Evolutionary conservation across 495 filamentous ascomycete species (phyloP).

Genomic region (Penicillium subrubescens): DNA sequence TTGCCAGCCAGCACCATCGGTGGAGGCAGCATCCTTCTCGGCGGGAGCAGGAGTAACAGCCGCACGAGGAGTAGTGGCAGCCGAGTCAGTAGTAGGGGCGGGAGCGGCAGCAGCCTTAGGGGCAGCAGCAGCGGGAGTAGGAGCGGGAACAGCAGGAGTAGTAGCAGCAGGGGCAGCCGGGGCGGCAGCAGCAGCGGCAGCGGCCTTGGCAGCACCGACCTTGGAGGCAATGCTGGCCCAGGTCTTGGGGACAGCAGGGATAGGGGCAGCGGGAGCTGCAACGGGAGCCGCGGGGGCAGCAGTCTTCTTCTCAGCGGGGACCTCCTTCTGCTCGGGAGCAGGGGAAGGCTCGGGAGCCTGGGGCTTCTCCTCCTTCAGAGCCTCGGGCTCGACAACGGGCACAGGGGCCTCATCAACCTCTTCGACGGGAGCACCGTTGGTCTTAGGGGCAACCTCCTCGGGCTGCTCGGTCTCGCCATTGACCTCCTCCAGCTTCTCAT

Average conservation of each 20-base stretch:
- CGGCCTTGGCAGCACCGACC: conserved; percentile 27
- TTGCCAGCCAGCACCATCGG: conserved; percentile 68
- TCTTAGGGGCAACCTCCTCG: conserved; percentile 38
- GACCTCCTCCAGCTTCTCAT: conserved; percentile 57
- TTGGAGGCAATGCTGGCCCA: conserved; percentile 83
- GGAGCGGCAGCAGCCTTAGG: conserved; percentile 39
- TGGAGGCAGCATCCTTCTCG: conserved; percentile 49
- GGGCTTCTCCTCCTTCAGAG: conserved; percentile 53
- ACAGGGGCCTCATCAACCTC: conserved; percentile 34
- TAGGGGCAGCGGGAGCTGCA: conserved; percentile 30
- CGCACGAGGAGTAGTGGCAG: conserved; percentile 37
- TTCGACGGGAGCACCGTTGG: conserved; percentile 44
- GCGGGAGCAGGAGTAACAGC: conserved; percentile 37
- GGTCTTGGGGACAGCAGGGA: conserved; percentile 68
- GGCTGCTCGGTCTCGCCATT: conserved; percentile 33
- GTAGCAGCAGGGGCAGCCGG: conserved; percentile 38
- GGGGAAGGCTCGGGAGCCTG: conserved; percentile 52
- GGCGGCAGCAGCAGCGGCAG: conserved; percentile 38
- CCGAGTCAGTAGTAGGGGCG: conserved; percentile 32
- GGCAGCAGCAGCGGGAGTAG: conserved; percentile 36
- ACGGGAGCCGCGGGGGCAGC: conserved; percentile 6
- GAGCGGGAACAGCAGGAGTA: conserved; percentile 33
- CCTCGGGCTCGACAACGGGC: conserved; percentile 49
- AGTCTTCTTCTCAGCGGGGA: conserved; percentile 55
- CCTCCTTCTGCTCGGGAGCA: conserved; percentile 39